These are phyloP conservation scores for Eucalyptus curtisii DNA, from an alignment of 345 rosid species.

Conservation along the genomic window DNA sequence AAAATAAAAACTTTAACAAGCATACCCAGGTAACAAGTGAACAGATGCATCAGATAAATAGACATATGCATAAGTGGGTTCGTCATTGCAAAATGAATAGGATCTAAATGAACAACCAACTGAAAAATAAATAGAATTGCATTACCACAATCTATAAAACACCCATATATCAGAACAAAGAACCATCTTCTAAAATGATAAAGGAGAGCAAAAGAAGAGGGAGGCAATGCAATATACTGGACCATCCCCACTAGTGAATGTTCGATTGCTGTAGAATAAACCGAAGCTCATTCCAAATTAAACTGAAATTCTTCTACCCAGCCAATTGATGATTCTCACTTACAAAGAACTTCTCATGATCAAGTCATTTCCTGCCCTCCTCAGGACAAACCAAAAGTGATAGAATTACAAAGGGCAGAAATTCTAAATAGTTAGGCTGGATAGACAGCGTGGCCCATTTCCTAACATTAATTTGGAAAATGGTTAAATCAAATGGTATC, in stretches of 20 bases:
- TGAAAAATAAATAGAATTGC: not conserved
- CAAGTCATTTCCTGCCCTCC: not conserved
- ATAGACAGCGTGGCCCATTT: not conserved
- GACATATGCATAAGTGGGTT: not conserved
- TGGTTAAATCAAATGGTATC: not conserved
- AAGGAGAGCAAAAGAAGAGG: not conserved
- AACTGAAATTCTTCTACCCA: not conserved
- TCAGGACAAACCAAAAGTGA: not conserved
- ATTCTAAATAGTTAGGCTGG: not conserved
- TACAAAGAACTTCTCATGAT: not conserved
- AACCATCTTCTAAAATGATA: not conserved
- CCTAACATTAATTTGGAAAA: not conserved
- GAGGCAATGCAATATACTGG: not conserved
- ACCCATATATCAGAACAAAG: not conserved
- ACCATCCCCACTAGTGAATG: not conserved
- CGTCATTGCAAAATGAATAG: not conserved
- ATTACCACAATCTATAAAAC: not conserved
- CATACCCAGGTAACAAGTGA: not conserved
- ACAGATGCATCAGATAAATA: not conserved
- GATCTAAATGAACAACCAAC: not conserved
- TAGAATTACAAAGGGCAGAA: not conserved
- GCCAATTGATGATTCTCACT: not conserved
- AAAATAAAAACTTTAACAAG: not conserved
- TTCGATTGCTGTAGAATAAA: not conserved
- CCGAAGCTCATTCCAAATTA: not conserved